Base-by-base conservation (phyloP, 2,329 filamentous ascomycete genomes). In the Beauveria varroae region DNA sequence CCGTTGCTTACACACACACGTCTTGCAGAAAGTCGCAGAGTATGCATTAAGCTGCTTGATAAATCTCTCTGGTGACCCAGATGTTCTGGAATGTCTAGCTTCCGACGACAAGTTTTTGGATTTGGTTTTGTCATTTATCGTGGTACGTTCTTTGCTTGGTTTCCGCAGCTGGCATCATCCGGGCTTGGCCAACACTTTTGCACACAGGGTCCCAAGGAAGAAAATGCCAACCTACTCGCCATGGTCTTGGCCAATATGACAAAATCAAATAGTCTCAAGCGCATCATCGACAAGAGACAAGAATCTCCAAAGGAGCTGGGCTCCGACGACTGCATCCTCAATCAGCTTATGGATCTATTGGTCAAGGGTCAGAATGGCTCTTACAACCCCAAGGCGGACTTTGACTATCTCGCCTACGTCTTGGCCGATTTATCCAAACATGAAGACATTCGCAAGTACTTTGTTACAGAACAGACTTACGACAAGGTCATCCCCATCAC, bases 321-420 rank as follows among this genome's bases (percentile, higher is more conserved):
- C 6, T 88, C 85, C 1, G 90, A 91, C 46, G 82, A 87, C 41
- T 80, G 85, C 62, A 87, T 91, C 5, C 84, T 98, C 68, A 92
- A 97, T 73, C 95, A 98, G 74, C 79, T 99, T 34, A 86, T 99
- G 73, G 95, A 98, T 73, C 88, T 96, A 68, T 99, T 99, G 71
- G 95, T 98, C 71, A 96, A 95, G 77, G 93, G 93, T 22, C 87
- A 90, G 24, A 87, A 89, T 64, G 89, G 89, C 26, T 80, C 81
- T 10, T 92, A 95, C 74, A 98, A 98, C 79, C 88, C 89, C 70
- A 73, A 88, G 28, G 92, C 92, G 63, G 84, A 93, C 74, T 98
- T 86, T 73, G 92, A 99, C 76, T 97, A 98, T 74, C 83, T 99
- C 26, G 86, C 92, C 47, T 99, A 98, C 71, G 81, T 97, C 60